Evolutionary conservation across 2,329 filamentous ascomycete genomes (phyloP).

Genomic region (Pseudogymnoascus sp.): DNA sequence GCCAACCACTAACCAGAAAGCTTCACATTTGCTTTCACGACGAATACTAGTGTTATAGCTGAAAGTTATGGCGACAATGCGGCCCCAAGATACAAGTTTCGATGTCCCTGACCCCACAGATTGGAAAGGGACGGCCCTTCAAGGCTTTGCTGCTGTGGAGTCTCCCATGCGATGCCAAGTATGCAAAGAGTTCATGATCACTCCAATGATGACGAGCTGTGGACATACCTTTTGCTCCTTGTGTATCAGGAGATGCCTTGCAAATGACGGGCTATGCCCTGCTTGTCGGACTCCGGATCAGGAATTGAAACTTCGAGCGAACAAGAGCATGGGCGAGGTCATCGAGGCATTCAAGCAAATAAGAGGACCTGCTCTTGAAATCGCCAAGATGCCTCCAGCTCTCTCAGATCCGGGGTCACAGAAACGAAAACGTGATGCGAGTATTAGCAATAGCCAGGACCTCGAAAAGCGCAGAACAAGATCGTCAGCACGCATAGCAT

Average conservation of each 20-base stretch:
- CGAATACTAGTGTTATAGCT: not conserved
- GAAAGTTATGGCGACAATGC: not conserved
- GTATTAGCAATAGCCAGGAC: not conserved
- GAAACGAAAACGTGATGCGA: conserved; percentile 44
- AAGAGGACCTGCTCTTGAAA: conserved; percentile 51
- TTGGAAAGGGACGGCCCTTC: conserved; percentile 65
- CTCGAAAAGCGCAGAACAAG: conserved; percentile 7
- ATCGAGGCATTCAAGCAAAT: conserved; percentile 68
- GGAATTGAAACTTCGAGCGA: conserved; percentile 74
- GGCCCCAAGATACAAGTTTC: conserved; percentile 12
- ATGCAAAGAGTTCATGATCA: conserved; percentile 95
- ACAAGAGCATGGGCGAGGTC: conserved; percentile 77
- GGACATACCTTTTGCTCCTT: conserved; percentile 94
- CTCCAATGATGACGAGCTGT: conserved; percentile 91
- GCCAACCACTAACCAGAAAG: not conserved
- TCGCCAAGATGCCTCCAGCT: conserved; percentile 47
- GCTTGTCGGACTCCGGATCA: conserved; percentile 72
- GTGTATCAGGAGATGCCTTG: conserved; percentile 82
- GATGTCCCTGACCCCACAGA: conserved; percentile 71
- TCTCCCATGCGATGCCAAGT: conserved; percentile 86
- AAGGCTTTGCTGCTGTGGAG: conserved; percentile 63
- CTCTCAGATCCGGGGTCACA: conserved; percentile 23
- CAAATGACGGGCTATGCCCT: conserved; percentile 78
- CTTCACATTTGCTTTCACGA: not conserved
- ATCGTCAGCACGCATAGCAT: not conserved